Evolutionary conservation across 1,139 yeast species (phyloP), one percentile per base, ranked within the genome.

Genomic region (Candida sp.): DNA sequence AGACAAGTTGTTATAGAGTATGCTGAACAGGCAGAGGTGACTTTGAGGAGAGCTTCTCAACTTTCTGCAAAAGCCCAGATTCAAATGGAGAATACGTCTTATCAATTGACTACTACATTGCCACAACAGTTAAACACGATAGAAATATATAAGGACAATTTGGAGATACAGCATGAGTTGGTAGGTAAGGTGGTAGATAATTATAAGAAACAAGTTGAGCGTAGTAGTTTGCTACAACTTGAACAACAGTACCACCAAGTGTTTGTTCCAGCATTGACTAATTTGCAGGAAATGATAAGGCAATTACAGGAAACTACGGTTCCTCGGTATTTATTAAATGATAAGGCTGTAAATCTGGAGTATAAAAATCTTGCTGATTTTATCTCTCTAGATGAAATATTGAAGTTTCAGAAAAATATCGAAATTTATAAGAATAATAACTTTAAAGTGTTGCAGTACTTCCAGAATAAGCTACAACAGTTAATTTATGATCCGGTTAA

Each of bases 321-420:
- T 5, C 75, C 76, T 0, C 38, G 47, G 4, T 61, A 55, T 41
- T 48, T 71, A 4, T 47, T 63, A 25, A 53, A 53, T 32, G 39
- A 36, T 21, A 33, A 23, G 15, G 22, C 19, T 39, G 35, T 21
- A 25, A 35, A 36, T 4, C 36, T 36, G 15, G 30, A 35, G 40
- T 36, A 43, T 43, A 19, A 35, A 36, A 5, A 36, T 41, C n/a
- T 44, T 39, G 47, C 53, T 60, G 73, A 68, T 43, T 72, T 72
- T 42, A 64, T 71, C 3, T 64, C 77, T 2, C 46, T 55, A n/a
- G 73, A 63, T 5, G 66, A 70, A 11, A 67, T 71, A 32, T 50
- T 52, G 2, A 33, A 49, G 4, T 53, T 72, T 22, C 50, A 56
- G 29, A 40, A 38, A 4, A 70, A 70, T 45, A 61, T 71, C 9